Evolutionary conservation across 345 rosid species (phyloP).

Genomic region (Lepidium sativum): DNA sequence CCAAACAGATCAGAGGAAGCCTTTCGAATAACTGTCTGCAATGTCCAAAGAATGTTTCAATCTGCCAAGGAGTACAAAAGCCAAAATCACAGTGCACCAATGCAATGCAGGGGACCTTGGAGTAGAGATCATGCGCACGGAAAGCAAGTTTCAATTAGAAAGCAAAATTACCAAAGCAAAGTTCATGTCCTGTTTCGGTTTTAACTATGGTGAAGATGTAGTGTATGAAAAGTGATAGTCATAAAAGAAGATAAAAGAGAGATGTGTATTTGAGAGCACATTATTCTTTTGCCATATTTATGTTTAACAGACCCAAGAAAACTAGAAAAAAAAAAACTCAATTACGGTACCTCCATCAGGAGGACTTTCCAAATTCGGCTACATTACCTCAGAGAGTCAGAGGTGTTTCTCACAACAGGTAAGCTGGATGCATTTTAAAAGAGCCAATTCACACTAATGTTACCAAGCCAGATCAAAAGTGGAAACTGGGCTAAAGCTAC

Average conservation of each 20-base stretch:
- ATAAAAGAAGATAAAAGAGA: neutral
- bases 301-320: neutral
- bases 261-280: neutral
- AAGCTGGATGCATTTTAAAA: slow-evolving; percentile 30
- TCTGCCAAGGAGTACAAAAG: slow-evolving; percentile 45
- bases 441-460: slow-evolving; percentile 83
- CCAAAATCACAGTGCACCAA: slow-evolving; percentile 37
- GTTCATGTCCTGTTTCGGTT: slow-evolving; percentile 11
- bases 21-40: slow-evolving; percentile 45
- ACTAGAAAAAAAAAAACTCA: too few relatives aligned
- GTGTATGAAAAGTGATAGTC: neutral
- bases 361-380: slow-evolving; percentile 11
- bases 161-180: neutral
- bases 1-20: slow-evolving; percentile 33
- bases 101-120: slow-evolving; percentile 12
- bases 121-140: slow-evolving; percentile 13
- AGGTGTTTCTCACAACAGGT: slow-evolving; percentile 22
- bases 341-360: slow-evolving; percentile 9
- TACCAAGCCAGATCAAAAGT: slow-evolving; percentile 85
- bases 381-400: slow-evolving; percentile 23
- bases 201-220: slow-evolving; percentile 9
- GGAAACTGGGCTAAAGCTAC: slow-evolving; percentile 89
- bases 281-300: slow-evolving; percentile 8
- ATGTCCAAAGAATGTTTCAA: slow-evolving; percentile 24
- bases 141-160: neutral